Conservation (phyloP, 1,139 yeast species). For the Pichia sp. region DNA sequence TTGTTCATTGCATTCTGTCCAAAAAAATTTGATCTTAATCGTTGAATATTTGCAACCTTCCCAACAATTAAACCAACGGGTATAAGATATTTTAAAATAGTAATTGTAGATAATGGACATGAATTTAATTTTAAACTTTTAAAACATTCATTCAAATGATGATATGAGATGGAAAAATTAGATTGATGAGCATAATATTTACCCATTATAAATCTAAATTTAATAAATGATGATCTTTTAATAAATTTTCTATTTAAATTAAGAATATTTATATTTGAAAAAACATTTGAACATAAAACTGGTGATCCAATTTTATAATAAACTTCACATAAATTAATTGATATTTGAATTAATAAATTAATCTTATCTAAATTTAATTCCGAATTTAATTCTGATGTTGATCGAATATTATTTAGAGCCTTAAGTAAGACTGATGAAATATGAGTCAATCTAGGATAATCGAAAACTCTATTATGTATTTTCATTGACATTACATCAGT, state of each 20-base stretch:
- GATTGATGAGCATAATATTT: conserved; percentile 57
- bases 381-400: conserved; percentile 44
- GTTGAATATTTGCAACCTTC: conserved; percentile 36
- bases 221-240: conserved; percentile 49
- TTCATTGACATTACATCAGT: conserved; percentile 44
- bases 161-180: conserved; percentile 48
- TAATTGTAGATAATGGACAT: conserved; percentile 30
- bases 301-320: conserved; percentile 63
- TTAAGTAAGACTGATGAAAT: conserved; percentile 54
- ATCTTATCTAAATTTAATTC: conserved; percentile 37
- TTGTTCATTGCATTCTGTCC: too few species aligned
- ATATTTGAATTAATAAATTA: conserved; percentile 48
- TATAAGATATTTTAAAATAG: conserved; percentile 45
- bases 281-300: conserved; percentile 65
- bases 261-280: conserved; percentile 65
- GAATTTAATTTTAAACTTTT: conserved; percentile 29
- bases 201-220: conserved; percentile 64
- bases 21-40: background rate
- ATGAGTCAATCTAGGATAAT: conserved; percentile 45
- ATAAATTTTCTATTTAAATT: conserved; percentile 40
- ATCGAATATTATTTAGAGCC: conserved; percentile 57
- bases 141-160: conserved; percentile 62
- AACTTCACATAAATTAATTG: conserved; percentile 52
- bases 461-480: conserved; percentile 33
- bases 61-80: conserved; percentile 56